These are phyloP conservation scores for Gyrodon lividus DNA, from an alignment of 768 basidiomycete genomes.

Conservation along the genomic window DNA sequence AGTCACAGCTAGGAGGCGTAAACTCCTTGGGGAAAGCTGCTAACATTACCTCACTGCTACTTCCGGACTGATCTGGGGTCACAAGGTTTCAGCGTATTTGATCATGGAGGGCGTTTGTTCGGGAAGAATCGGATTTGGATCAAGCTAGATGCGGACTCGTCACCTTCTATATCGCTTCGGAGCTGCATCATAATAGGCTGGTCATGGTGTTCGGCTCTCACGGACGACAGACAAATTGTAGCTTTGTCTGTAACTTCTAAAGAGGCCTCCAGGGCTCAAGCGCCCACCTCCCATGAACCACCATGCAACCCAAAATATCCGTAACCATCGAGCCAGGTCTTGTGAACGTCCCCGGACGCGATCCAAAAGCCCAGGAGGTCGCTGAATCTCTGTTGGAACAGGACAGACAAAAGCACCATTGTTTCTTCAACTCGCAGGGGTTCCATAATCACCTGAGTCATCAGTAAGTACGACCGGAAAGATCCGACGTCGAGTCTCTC, in stretches of 20 bases:
- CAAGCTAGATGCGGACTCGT: no score
- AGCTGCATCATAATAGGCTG: no score
- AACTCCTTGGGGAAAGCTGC: constrained; percentile 16
- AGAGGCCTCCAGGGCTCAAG: no score
- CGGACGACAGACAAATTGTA: no score
- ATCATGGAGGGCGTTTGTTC: background rate
- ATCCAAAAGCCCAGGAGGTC: constrained; percentile 40
- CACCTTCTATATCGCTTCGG: no score
- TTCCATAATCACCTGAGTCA: constrained; percentile 62
- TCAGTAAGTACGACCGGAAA: constrained; percentile 40
- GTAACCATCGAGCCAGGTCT: constrained; percentile 36
- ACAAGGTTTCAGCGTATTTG: background rate
- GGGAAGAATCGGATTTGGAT: no score
- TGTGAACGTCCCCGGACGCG: constrained; percentile 47
- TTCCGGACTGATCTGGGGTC: constrained; percentile 12
- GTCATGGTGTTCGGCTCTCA: no score
- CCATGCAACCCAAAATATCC: constrained; percentile 11
- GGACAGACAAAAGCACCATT: constrained; percentile 51
- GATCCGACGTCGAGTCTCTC: background rate
- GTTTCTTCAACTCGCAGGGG: constrained; percentile 42
- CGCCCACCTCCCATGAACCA: no score
- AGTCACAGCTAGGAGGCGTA: constrained; percentile 22
- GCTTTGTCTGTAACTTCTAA: no score
- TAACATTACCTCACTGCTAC: constrained; percentile 17
- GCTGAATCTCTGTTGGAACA: constrained; percentile 45